Evolutionary conservation across 139 green algal species (phyloP).

Genomic region (Chlamydomonas sp.): DNA sequence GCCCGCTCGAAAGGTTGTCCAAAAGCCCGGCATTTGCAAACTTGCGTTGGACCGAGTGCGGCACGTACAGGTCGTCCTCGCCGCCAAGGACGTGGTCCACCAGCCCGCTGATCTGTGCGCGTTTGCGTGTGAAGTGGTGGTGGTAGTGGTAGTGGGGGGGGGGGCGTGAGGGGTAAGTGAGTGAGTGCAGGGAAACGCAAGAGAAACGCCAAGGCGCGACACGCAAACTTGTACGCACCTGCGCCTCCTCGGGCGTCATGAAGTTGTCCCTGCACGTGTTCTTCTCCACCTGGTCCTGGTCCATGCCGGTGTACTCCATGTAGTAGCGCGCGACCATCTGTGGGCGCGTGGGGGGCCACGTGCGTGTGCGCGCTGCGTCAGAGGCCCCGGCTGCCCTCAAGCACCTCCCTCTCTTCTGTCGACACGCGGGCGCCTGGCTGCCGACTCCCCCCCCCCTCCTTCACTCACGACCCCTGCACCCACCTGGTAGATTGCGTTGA

Average conservation of each 20-base stretch:
- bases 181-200: not conserved
- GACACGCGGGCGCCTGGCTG: too few relatives aligned
- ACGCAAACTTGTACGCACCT: conserved; percentile 24
- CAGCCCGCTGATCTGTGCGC: conserved; percentile 25
- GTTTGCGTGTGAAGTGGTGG: not conserved
- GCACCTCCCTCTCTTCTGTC: not conserved
- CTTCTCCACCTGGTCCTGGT: conserved; percentile 61
- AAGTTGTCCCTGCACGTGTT: conserved; percentile 80
- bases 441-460: not conserved
- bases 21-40: conserved; percentile 29
- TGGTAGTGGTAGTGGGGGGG: too few relatives aligned
- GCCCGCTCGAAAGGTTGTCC: conserved; percentile 24
- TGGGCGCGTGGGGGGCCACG: too few relatives aligned
- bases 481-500: conserved; percentile 59
- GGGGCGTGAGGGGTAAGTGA: not conserved
- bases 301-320: conserved; percentile 66
- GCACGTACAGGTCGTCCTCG: conserved; percentile 29
- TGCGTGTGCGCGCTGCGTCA: not conserved
- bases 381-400: not conserved
- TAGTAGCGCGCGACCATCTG: conserved; percentile 68
- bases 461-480: too few relatives aligned
- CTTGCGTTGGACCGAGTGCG: conserved; percentile 23
- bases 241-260: conserved; percentile 67
- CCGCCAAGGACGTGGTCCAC: conserved; percentile 40
- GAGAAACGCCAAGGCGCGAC: not conserved